A percentile compares a stretch with the other conserved stretches of the same genome.
These are phyloP conservation scores for Ogataea methylovora DNA, from an alignment of 805 yeast species.

Conservation along the genomic window DNA sequence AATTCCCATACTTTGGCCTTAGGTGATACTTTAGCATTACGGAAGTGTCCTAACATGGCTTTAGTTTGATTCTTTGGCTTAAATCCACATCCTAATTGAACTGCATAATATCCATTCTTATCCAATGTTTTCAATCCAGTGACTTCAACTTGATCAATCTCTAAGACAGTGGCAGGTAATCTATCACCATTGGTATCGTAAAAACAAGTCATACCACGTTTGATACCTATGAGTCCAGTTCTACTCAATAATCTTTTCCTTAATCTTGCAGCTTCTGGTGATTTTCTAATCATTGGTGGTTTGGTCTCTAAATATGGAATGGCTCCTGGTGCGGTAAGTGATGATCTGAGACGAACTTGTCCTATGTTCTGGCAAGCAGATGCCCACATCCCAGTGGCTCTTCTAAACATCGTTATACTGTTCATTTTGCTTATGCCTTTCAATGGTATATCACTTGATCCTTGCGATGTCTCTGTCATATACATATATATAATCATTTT, in stretches of 20 bases:
- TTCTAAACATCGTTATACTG: background rate
- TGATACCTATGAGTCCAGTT: slow-evolving; percentile 78
- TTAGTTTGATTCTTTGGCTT: slow-evolving; percentile 58
- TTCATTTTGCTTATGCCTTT: background rate
- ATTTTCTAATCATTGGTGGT: slow-evolving; percentile 51
- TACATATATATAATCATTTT: too few relatives aligned
- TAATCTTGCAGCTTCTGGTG: slow-evolving; percentile 59
- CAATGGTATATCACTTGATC: too few relatives aligned
- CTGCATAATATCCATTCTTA: slow-evolving; percentile 78
- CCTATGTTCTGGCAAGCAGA: background rate
- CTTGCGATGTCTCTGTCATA: too few relatives aligned
- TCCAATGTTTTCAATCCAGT: slow-evolving; percentile 58
- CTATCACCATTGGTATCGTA: slow-evolving; percentile 63
- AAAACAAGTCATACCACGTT: slow-evolving; percentile 87
- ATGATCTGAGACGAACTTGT: background rate
- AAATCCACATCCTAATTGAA: slow-evolving; percentile 79
- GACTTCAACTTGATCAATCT: slow-evolving; percentile 85
- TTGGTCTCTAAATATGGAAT: slow-evolving; percentile 39
- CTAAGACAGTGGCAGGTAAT: slow-evolving; percentile 80
- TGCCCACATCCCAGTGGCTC: background rate
- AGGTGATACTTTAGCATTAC: slow-evolving; percentile 77
- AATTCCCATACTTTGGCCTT: slow-evolving; percentile 72
- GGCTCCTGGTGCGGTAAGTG: slow-evolving; percentile 38
- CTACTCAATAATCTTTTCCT: slow-evolving; percentile 70
- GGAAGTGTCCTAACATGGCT: slow-evolving; percentile 66